Evolutionary conservation across 2,329 filamentous ascomycete species (phyloP), one percentile per base, ranked within the genome.

Genomic region (Cytospora chrysosperma): DNA sequence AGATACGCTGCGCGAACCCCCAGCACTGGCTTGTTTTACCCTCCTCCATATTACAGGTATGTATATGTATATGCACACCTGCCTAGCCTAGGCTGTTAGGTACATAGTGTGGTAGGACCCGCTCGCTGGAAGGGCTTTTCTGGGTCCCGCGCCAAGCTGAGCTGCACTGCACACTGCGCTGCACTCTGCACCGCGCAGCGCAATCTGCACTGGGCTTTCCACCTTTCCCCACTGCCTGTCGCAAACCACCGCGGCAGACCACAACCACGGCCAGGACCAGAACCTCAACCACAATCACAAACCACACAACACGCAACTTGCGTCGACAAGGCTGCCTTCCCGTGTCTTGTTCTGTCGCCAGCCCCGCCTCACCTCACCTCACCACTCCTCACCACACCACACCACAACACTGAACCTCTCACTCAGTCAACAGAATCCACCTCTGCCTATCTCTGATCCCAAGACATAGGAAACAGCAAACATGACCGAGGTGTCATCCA

Each of bases 401-500:
- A n/a, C n/a, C n/a, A n/a, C n/a, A n/a, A n/a, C n/a, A n/a, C 28
- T 10, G 8, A 47, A 21, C n/a, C n/a, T 21, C n/a, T n/a, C n/a
- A n/a, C n/a, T n/a, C n/a, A 47, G 10, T 24, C 43, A 47, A 47
- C 24, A 9, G n/a, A 47, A 24, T 24, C 28, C 15, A 21, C 21
- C 40, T 47, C 54, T 32, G 5, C 28, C 61, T 40, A 47, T 55
- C 65, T 50, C 59, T 58, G 49, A 61, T 58, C 40, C 50, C 59
- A 64, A 49, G 37, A 60, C 27, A 58, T 49, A 53, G 43, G 27
- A 51, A 32, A 40, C 43, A 71, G 69, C 70, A 75, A 84, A 78
- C 77, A 93, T 92, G 86, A 89, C 87, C 73, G 92, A 97, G 81
- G 94, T 97, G 70, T 97, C 93, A 68, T 90, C 91, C 70, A 98